Percentiles rank a stretch among this genome's conserved stretches.
Evolutionary conservation across 179 eudicot genomes (phyloP).

Genomic region (Beta macrorhiza): DNA sequence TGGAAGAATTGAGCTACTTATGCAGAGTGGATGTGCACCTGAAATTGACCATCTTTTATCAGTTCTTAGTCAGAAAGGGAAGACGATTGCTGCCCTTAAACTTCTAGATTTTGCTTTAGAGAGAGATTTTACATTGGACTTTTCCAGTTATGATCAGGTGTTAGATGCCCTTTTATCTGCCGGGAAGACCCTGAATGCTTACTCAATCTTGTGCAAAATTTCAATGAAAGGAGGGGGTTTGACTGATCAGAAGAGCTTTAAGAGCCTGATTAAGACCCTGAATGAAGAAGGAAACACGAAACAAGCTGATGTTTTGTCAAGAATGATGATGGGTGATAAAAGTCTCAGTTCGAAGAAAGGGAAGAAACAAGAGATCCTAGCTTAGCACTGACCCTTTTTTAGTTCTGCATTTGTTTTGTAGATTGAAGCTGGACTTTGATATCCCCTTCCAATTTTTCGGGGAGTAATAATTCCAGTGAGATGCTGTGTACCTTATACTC

Average conservation of each 20-base stretch:
- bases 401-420: no score
- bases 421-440: no score
- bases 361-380: conserved; percentile 43
- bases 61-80: conserved; percentile 69
- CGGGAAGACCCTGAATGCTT: conserved; percentile 92
- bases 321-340: conserved; percentile 59
- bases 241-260: conserved; percentile 50
- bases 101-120: conserved; percentile 75
- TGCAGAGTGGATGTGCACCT: conserved; percentile 62
- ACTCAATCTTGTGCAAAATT: conserved; percentile 80
- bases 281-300: conserved; percentile 82
- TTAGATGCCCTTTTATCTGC: conserved; percentile 74
- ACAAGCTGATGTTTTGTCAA: conserved; percentile 79
- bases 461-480: no score
- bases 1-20: conserved; percentile 73
- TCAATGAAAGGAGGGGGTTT: conserved; percentile 63
- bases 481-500: no score
- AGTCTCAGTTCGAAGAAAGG: conserved; percentile 48
- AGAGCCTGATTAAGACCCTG: conserved; percentile 66
- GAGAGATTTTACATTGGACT: conserved; percentile 63
- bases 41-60: conserved; percentile 63
- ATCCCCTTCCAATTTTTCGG: no score
- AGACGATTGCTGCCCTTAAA: conserved; percentile 81
- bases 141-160: conserved; percentile 72
- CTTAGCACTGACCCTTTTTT: background rate